phyloP scores from a whole-genome alignment of 352 stramenopile species.

The Globisporangium solare region DNA sequence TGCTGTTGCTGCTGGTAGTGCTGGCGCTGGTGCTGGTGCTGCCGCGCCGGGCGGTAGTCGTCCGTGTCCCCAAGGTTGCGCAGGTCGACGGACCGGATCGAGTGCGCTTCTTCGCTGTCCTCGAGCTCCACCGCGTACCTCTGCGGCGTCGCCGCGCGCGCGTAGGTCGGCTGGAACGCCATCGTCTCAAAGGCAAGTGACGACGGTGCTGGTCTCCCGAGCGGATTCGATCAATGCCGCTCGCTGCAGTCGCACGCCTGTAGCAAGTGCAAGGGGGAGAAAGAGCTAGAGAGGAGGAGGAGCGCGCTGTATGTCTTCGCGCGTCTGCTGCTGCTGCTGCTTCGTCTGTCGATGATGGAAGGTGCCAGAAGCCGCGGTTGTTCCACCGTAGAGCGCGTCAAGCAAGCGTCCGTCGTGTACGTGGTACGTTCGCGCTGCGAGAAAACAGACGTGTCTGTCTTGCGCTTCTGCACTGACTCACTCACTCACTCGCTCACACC shows the following conservation, averaged over 20 bases:
- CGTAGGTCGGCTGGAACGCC: neutral
- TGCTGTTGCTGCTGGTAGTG: conserved; percentile 5
- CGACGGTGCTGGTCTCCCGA: no score
- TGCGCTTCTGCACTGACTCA: no score
- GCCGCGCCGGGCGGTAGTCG: neutral
- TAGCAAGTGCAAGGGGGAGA: neutral
- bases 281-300: neutral
- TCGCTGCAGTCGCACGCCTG: no score
- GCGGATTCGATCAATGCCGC: no score
- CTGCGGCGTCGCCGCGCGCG: neutral
- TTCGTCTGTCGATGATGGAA: neutral
- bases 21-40: conserved; percentile 4
- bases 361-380: no score
- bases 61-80: neutral
- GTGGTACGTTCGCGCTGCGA: no score
- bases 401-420: no score
- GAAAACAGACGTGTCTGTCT: no score
- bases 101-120: conserved; percentile 16
- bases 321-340: neutral
- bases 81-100: conserved; percentile 5
- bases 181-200: neutral
- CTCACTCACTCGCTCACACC: no score
- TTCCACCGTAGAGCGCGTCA: neutral
- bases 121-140: conserved; percentile 6
- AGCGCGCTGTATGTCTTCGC: neutral